phyloP scores from a whole-genome alignment of 2,329 filamentous ascomycete genomes.

The Tetracladium maxilliforme region DNA sequence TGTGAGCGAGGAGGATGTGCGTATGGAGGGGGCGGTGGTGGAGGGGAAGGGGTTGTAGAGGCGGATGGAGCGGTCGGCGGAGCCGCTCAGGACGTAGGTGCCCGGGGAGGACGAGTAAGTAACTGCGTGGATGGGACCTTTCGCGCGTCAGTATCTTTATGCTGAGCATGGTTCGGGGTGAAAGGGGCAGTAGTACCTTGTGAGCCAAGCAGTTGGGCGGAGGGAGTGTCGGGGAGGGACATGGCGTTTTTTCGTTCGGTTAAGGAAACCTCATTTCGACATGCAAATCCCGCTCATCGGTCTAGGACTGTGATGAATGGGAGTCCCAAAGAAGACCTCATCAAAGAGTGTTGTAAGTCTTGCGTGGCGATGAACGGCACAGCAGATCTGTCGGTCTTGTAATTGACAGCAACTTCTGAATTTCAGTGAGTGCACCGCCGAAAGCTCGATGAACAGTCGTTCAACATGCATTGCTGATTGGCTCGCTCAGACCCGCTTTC shows the following conservation, averaged over 20 bases:
- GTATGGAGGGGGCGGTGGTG: constrained; percentile 10
- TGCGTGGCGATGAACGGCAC: no score
- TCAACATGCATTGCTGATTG: no score
- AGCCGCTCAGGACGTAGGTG: constrained; percentile 73
- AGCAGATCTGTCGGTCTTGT: no score
- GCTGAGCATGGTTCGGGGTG: constrained; percentile 1
- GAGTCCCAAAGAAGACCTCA: no score
- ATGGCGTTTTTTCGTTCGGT: constrained; percentile 12
- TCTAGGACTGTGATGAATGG: no score
- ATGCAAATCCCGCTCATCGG: no score
- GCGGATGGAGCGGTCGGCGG: constrained; percentile 69
- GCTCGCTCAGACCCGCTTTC: no score
- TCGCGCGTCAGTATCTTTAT: constrained; percentile 2
- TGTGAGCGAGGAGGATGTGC: constrained; percentile 20
- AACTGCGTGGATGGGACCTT: constrained; percentile 61
- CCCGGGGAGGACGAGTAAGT: constrained; percentile 59
- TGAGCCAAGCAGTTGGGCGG: constrained; percentile 41
- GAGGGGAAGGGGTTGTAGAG: constrained; percentile 65
- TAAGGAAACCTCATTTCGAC: no score
- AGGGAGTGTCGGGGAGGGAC: constrained; percentile 27
- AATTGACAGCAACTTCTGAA: no score
- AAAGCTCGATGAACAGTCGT: no score
- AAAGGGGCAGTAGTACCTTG: constrained; percentile 27
- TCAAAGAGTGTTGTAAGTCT: no score
- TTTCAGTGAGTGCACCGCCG: no score